These are phyloP conservation scores for Kwoniella dejecticola DNA, from an alignment of 768 basidiomycete species.

Conservation along the genomic window DNA sequence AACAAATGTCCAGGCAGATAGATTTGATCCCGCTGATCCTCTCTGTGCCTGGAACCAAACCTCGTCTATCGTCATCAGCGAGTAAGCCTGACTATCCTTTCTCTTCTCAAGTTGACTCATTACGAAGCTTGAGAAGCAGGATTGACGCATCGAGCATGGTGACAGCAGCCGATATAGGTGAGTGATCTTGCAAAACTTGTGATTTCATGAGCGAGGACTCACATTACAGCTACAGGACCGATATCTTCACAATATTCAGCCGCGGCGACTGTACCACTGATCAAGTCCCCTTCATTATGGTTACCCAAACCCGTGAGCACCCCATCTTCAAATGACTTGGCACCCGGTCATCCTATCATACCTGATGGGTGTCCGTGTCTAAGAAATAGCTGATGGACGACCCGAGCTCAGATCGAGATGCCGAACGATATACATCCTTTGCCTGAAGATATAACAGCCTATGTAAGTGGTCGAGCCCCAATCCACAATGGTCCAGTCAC, in stretches of 20 bases:
- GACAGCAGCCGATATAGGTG: slow-evolving; percentile 14
- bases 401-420: slow-evolving; percentile 81
- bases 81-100: too few species aligned
- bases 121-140: not conserved
- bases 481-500: not conserved
- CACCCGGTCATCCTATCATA: too few species aligned
- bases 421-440: slow-evolving; percentile 93
- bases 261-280: slow-evolving; percentile 75
- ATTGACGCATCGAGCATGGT: slow-evolving; percentile 1
- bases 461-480: slow-evolving; percentile 61
- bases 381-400: too few species aligned
- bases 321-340: too few species aligned
- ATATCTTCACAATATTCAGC: slow-evolving; percentile 72
- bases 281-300: slow-evolving; percentile 87
- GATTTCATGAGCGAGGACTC: not conserved
- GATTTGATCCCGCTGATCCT: slow-evolving; percentile 8
- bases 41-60: slow-evolving; percentile 1
- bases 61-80: too few species aligned
- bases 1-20: not conserved
- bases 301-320: slow-evolving; percentile 75
- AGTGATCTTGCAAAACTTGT: not conserved
- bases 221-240: slow-evolving; percentile 29
- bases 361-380: too few species aligned
- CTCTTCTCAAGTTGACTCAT: too few species aligned
- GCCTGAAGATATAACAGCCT: slow-evolving; percentile 83